Evolutionary conservation across 352 stramenopile species (phyloP), one percentile per base, ranked within the genome.

Genomic region (Elongisporangium prolatum): DNA sequence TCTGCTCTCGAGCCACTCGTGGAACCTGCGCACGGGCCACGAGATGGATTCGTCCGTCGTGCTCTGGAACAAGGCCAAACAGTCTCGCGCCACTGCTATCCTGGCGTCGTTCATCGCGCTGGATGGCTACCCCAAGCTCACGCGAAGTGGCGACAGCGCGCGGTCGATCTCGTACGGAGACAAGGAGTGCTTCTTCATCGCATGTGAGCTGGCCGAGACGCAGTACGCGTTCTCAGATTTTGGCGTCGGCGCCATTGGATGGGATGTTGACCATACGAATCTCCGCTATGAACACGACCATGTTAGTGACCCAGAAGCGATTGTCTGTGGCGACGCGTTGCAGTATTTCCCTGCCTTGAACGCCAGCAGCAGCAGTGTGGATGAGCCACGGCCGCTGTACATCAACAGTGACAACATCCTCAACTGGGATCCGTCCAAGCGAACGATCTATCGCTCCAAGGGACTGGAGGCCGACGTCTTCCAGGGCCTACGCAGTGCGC

Each of bases 321-420:
- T 40, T 9, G 28, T 40, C 8, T 40, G 28, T 9, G 28, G 28
- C 28, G 28, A 40, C 28, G 28, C 28, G 9, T 6, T 40, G 28
- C 28, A 40, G 28, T 40, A 14, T 13, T 40, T 40, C 28, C 28
- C 28, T 14, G 28, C 28, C 28, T 14, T 2, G 2, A 40, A 40
- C 28, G 9, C 28, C 28, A 40, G 28, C 28, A 40, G 28, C 28
- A 40, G 28, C 28, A 40, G 28, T 13, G 28, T 40, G 4, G 28
- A 40, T 2, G 28, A 40, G 8, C 28, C 28, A 14, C 28, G 28
- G 40, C 66, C 54, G 47, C 59, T 84, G 56, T 84, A 84, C 56
- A 77, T 77, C 56, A 84, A 84, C 58, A 84, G 74, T 51, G 69
- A 84, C 53, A 60, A 74, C 47, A 73, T 84, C 50, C 56, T 80